Evolutionary conservation across 306 rosid genomes (phyloP).

Genomic region (Amphicarpaea edgeworthii): DNA sequence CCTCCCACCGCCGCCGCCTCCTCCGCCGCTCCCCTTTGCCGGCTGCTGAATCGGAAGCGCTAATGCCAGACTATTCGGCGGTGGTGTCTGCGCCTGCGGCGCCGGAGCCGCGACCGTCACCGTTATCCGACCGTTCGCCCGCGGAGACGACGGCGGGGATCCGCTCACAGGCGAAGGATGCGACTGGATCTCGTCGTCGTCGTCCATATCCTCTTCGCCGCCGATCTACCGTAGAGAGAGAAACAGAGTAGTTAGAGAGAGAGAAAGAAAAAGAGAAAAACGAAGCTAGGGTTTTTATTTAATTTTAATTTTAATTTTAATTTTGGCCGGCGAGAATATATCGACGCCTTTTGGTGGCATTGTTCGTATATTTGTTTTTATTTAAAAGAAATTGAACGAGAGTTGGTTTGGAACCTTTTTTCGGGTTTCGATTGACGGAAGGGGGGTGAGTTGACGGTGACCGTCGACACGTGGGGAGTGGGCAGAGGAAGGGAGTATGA

Average conservation of each 20-base stretch:
- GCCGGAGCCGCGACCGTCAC: constrained; percentile 88
- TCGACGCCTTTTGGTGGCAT: constrained; percentile 49
- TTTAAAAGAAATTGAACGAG: neutral
- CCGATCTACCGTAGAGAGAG: constrained; percentile 53
- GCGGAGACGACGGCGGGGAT: constrained; percentile 71
- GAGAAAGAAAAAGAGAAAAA: constrained; percentile 29
- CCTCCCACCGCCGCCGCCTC: constrained; percentile 56
- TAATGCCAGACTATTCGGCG: constrained; percentile 58
- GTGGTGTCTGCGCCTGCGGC: constrained; percentile 42
- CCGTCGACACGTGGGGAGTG: constrained; percentile 52
- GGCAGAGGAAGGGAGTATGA: constrained; percentile 18
- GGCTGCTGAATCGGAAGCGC: constrained; percentile 73
- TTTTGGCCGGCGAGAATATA: constrained; percentile 70
- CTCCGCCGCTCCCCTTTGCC: constrained; percentile 49
- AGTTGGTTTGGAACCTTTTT: constrained; percentile 21
- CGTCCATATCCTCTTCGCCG: constrained; percentile 58
- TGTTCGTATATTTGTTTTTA: constrained; percentile 14
- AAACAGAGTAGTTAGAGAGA: constrained; percentile 29
- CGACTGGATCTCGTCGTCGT: constrained; percentile 86
- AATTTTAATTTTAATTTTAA: constrained; percentile 10
- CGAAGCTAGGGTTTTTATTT: constrained; percentile 52
- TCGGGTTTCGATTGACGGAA: constrained; percentile 44
- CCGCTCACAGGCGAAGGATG: constrained; percentile 70
- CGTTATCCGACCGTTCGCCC: constrained; percentile 69
- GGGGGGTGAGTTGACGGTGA: constrained; percentile 51